Conservation (phyloP, 2,329 filamentous ascomycete genomes). For the Nemania sp. region DNA sequence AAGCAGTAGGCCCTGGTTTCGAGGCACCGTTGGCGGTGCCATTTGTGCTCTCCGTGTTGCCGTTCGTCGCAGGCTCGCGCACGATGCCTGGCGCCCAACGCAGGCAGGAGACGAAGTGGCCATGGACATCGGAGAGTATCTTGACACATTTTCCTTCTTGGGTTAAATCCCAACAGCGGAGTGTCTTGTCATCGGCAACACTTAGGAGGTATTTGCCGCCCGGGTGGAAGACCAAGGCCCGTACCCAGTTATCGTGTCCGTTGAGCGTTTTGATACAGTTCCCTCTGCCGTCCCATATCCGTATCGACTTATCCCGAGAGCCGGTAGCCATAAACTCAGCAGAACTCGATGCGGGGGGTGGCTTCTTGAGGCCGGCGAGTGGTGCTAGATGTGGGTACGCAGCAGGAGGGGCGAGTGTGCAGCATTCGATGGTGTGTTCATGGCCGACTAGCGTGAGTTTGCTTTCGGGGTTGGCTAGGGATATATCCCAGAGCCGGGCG, state of each 20-base stretch:
- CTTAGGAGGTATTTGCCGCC: slow-evolving; percentile 91
- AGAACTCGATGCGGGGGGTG: slow-evolving; percentile 77
- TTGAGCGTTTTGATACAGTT: slow-evolving; percentile 85
- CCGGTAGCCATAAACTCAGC: slow-evolving; percentile 93
- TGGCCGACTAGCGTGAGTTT: slow-evolving; percentile 87
- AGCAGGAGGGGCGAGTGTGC: slow-evolving; percentile 83
- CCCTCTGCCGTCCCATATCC: slow-evolving; percentile 87
- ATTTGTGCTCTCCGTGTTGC: slow-evolving; percentile 56
- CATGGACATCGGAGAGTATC: slow-evolving; percentile 79
- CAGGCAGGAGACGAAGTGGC: slow-evolving; percentile 86
- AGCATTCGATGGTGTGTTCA: slow-evolving; percentile 88
- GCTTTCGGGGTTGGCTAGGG: slow-evolving; percentile 73
- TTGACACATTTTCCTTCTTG: slow-evolving; percentile 94
- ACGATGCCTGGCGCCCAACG: slow-evolving; percentile 85
- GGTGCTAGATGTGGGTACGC: slow-evolving; percentile 81
- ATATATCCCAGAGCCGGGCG: slow-evolving; percentile 86
- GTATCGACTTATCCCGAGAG: slow-evolving; percentile 89
- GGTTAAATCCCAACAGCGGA: slow-evolving; percentile 92
- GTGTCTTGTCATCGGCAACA: slow-evolving; percentile 88
- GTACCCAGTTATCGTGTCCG: slow-evolving; percentile 96
- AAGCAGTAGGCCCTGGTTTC: slow-evolving; percentile 56
- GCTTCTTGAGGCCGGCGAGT: slow-evolving; percentile 85
- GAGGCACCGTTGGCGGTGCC: slow-evolving; percentile 62
- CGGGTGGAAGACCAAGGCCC: slow-evolving; percentile 87
- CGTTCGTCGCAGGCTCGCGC: slow-evolving; percentile 65